Conservation (phyloP, 768 basidiomycete species). For the Rossbeevera mucosa region DNA sequence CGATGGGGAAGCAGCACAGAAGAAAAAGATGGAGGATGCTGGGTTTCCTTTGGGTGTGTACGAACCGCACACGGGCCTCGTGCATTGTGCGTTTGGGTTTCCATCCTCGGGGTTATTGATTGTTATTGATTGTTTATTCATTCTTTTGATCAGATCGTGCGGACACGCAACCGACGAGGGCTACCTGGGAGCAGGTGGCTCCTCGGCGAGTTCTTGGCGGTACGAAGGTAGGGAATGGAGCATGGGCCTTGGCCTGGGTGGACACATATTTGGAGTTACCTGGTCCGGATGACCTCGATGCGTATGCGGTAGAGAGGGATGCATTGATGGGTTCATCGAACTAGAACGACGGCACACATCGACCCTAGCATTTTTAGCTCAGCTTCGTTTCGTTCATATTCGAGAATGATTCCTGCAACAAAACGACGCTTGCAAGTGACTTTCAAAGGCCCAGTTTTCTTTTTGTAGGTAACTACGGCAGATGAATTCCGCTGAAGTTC, state of each 20-base stretch:
- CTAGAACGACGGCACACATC: constrained; percentile 1
- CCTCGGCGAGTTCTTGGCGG: constrained; percentile 58
- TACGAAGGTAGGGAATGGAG: constrained; percentile 69
- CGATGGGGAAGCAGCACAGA: constrained; percentile 24
- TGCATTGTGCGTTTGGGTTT: constrained; percentile 56
- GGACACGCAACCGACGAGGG: constrained; percentile 71
- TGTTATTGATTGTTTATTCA: constrained; percentile 5
- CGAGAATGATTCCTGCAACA: no score
- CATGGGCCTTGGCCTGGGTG: constrained; percentile 79
- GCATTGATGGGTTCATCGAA: constrained; percentile 10
- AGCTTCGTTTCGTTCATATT: not conserved
- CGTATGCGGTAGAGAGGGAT: constrained; percentile 19
- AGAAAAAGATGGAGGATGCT: constrained; percentile 28
- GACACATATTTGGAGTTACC: constrained; percentile 47
- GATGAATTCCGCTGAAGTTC: no score
- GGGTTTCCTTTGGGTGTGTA: constrained; percentile 63
- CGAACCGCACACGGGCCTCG: constrained; percentile 73
- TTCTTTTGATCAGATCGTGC: constrained; percentile 50
- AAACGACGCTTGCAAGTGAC: no score
- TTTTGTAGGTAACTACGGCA: no score
- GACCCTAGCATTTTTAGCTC: not conserved
- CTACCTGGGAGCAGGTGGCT: constrained; percentile 56
- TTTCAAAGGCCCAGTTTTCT: no score
- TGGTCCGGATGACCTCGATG: constrained; percentile 19
- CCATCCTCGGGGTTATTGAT: not conserved